A percentile compares a stretch with the other conserved stretches of the same genome.
Evolutionary conservation across 192 early-diverging fungal genomes (phyloP).

Genomic region (Kickxella alabastrina): DNA sequence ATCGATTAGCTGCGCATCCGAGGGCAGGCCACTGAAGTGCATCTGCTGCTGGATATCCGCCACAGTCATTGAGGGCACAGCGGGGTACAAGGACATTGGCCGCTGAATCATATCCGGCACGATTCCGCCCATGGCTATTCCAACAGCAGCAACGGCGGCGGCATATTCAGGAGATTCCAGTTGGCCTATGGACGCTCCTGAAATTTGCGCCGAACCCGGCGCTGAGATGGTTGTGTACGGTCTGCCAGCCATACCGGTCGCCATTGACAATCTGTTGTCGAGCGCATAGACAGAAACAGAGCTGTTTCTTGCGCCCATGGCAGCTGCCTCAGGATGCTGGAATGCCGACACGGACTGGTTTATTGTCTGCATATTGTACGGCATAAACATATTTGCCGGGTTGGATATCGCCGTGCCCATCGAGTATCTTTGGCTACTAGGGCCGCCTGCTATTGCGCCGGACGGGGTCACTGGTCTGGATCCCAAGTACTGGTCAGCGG

Average conservation of each 20-base stretch:
- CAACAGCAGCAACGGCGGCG: background rate
- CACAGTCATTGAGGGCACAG: background rate
- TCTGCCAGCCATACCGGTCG: constrained; percentile 3
- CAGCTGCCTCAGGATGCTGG: background rate
- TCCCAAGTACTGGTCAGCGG: constrained; percentile 4
- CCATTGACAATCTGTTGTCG: constrained; percentile 1
- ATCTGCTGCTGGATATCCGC: constrained; percentile 2
- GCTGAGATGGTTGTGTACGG: constrained; percentile 13
- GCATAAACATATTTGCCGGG: background rate
- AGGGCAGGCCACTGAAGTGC: constrained; percentile 35
- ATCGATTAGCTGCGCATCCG: constrained; percentile 63
- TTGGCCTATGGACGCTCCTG: background rate
- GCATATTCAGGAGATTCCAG: background rate
- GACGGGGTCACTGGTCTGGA: constrained; percentile 15
- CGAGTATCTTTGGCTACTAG: constrained; percentile 7
- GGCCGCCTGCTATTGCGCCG: background rate
- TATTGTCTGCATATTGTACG: background rate
- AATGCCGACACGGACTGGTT: background rate
- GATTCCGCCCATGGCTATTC: background rate
- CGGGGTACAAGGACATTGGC: constrained; percentile 1
- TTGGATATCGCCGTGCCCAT: background rate
- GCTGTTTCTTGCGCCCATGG: background rate
- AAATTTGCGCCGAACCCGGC: background rate
- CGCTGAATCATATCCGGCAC: background rate
- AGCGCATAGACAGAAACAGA: background rate